Evolutionary conservation across 2,329 filamentous ascomycete species (phyloP).

Genomic region (Lasiodiplodia citricola): DNA sequence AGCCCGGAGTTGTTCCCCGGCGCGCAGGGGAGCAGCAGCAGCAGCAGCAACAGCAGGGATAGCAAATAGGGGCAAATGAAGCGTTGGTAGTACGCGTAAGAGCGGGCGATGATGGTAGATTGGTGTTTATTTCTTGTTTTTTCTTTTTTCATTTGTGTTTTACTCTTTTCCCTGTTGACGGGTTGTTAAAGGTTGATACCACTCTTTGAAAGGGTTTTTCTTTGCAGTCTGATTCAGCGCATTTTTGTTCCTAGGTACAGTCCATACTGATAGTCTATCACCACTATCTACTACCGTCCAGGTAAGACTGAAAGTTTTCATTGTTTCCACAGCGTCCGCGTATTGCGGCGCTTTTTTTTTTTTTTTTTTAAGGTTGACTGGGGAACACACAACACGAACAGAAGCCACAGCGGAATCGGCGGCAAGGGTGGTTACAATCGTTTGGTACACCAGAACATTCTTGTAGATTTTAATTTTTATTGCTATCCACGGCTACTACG

Average conservation of each 20-base stretch:
- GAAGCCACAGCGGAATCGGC: background rate
- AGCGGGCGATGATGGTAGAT: background rate
- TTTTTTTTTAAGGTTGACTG: background rate
- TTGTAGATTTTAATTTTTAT: slow-evolving; percentile 19
- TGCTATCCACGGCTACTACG: background rate
- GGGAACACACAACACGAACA: background rate
- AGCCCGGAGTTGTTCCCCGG: background rate
- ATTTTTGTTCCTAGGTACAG: background rate
- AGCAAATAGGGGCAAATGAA: background rate
- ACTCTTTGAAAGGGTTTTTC: slow-evolving; percentile 17
- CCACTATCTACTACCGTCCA: background rate
- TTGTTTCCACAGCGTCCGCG: background rate
- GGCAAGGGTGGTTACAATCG: background rate
- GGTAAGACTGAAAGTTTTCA: background rate
- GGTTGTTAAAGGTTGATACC: slow-evolving; percentile 9
- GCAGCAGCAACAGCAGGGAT: background rate
- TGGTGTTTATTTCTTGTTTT: background rate
- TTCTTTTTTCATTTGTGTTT: background rate
- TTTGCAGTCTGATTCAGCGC: background rate
- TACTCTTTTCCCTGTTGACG: background rate
- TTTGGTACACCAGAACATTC: background rate
- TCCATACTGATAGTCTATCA: background rate
- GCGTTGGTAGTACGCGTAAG: background rate
- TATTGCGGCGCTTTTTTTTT: background rate
- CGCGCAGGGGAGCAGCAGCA: background rate